These are phyloP conservation scores for Ceratopteris richardii DNA, from an alignment of 75 land plant species.

Conservation along the genomic window DNA sequence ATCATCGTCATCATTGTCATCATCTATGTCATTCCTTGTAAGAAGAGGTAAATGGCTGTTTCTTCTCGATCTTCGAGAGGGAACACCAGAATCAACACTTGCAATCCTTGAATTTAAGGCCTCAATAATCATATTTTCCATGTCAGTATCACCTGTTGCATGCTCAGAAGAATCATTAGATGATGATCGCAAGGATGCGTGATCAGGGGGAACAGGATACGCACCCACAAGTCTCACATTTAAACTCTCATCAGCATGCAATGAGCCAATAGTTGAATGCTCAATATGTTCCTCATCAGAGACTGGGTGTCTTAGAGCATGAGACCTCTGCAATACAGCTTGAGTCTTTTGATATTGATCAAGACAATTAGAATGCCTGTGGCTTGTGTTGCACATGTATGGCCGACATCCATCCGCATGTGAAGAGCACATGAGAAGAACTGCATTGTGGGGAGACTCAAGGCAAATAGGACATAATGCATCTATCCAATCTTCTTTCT, in stretches of 20 bases:
- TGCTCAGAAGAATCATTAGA: too few relatives aligned
- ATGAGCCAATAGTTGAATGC: not conserved
- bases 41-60: too few relatives aligned
- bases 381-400: slow-evolving; percentile 78
- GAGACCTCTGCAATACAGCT: not conserved
- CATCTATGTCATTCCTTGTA: not conserved
- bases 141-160: not conserved
- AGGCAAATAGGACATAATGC: slow-evolving; percentile 69
- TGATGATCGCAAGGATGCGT: not conserved
- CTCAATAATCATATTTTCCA: not conserved
- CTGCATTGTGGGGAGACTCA: slow-evolving; percentile 87
- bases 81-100: not conserved
- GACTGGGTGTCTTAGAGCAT: not conserved
- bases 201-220: too few relatives aligned
- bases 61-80: too few relatives aligned
- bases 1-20: not conserved
- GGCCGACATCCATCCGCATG: slow-evolving; percentile 64
- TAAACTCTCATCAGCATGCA: not conserved
- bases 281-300: too few relatives aligned
- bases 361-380: slow-evolving; percentile 77
- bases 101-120: not conserved
- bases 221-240: not conserved
- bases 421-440: slow-evolving; percentile 64
- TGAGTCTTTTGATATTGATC: slow-evolving; percentile 57
- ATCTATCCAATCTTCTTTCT: slow-evolving; percentile 63